Evolutionary conservation across 805 yeast species (phyloP).

Genomic region (Ogataea polymorpha): DNA sequence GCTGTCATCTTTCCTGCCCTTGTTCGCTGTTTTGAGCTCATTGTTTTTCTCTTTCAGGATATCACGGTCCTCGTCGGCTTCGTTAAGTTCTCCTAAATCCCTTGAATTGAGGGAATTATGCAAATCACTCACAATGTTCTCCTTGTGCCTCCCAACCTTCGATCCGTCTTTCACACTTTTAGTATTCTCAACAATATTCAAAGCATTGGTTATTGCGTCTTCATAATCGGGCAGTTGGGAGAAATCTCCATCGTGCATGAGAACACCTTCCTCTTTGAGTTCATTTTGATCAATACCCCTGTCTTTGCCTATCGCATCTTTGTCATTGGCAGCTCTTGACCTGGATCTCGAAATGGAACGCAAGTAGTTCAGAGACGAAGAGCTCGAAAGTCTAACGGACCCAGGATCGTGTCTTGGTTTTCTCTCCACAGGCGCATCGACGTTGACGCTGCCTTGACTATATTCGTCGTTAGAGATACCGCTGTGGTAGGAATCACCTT

Average conservation of each 20-base stretch:
- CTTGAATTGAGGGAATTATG: constrained; percentile 16
- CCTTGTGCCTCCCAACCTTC: constrained; percentile 10
- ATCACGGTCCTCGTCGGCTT: constrained; percentile 20
- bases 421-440: constrained; percentile 35
- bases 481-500: constrained; percentile 74
- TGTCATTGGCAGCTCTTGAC: constrained; percentile 44
- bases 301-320: constrained; percentile 31
- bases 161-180: constrained; percentile 22
- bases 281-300: constrained; percentile 33
- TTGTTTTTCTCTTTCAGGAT: constrained; percentile 13
- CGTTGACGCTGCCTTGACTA: constrained; percentile 3
- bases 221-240: constrained; percentile 47
- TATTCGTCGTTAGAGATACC: constrained; percentile 44
- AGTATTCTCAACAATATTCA: constrained; percentile 32
- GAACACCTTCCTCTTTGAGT: constrained; percentile 55
- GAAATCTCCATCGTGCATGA: constrained; percentile 48
- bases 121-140: constrained; percentile 18
- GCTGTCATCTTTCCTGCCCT: constrained; percentile 3
- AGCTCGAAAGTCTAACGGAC: constrained; percentile 22
- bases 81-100: constrained; percentile 19
- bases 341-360: constrained; percentile 66
- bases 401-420: constrained; percentile 37
- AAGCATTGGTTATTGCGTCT: constrained; percentile 46
- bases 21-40: no score
- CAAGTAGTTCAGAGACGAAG: constrained; percentile 51